These are phyloP conservation scores for Leucocoprinus birnbaumii DNA, from an alignment of 768 basidiomycete genomes.

Conservation along the genomic window DNA sequence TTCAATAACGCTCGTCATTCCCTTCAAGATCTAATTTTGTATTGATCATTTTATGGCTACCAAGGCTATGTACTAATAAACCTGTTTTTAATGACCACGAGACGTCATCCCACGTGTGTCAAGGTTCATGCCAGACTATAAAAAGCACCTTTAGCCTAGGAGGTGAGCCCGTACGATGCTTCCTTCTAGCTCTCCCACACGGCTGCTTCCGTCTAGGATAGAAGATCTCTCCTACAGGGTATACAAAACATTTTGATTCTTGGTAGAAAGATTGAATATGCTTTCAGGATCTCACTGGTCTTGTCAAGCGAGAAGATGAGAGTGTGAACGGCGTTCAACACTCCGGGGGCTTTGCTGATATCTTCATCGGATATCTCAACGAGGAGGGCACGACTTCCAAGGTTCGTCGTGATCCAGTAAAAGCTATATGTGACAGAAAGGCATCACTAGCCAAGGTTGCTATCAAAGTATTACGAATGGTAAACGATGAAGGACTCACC, in stretches of 20 bases:
- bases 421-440: not conserved
- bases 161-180: no score
- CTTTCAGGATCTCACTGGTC: not conserved
- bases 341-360: not conserved
- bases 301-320: not conserved
- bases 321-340: not conserved
- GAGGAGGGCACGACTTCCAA: not conserved
- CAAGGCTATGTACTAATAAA: no score
- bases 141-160: no score
- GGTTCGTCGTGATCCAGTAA: not conserved
- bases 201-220: not conserved
- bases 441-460: not conserved
- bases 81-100: no score
- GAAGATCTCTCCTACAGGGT: not conserved
- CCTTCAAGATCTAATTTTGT: no score
- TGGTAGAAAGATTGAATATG: not conserved
- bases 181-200: no score
- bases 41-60: no score
- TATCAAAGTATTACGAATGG: conserved; percentile 2
- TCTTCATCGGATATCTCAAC: not conserved
- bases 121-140: no score
- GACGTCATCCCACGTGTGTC: no score
- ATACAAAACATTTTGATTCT: not conserved
- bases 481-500: not conserved
- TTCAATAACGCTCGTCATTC: no score